Base-by-base conservation (phyloP, 2,329 filamentous ascomycete genomes). In the Rhinocladiella similis region DNA sequence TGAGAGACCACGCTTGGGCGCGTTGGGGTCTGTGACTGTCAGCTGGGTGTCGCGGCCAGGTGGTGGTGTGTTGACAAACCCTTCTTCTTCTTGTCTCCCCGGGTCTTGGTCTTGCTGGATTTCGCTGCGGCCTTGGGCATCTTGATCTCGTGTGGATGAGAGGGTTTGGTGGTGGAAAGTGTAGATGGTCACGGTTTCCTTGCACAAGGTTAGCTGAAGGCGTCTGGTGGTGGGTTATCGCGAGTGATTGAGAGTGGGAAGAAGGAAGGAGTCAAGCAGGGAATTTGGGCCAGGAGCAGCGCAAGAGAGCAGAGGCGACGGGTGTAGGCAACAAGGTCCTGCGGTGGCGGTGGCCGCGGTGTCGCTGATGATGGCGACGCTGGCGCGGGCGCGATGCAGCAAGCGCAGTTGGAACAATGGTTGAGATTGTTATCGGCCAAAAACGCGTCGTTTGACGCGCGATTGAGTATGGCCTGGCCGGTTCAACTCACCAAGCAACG, bases 1-100 rank as follows among this genome's bases (percentile, higher is more conserved):
- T 52, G 94, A 97, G 49, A 99, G 90, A 82, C 93, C 94, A 78
- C 94, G 91, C 91, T 97, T 99, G 75, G 94, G 94, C 60, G 92
- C 93, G 79, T 97, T 97, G 77, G 91, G 91, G 78, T 97, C 92
- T 96, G 14, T 10, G 38, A 22, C 46, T 20, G 43, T 36, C 39
- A 47, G 13, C 47, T 53, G 36, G 42, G 36, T 51, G 13, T 50
- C 33, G 53, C 18, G 41, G 18, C 19, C 38, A 19, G 14, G 12
- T 53, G 16, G 41, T 45, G n/a, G 41, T 46, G 41, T 49, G 43
- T 52, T 14, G 22, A 72, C 78, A 59, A 73, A 87, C 85, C 86
- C 83, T 88, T 89, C 85, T 88, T 88, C 79, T 84, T 86, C 79
- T 86, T 86, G 71, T 81, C 81, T 61, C 75, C 75, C 61, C 80